These are phyloP conservation scores for Talaromyces sp. DNA, from an alignment of 2,329 filamentous ascomycete species.

Conservation along the genomic window DNA sequence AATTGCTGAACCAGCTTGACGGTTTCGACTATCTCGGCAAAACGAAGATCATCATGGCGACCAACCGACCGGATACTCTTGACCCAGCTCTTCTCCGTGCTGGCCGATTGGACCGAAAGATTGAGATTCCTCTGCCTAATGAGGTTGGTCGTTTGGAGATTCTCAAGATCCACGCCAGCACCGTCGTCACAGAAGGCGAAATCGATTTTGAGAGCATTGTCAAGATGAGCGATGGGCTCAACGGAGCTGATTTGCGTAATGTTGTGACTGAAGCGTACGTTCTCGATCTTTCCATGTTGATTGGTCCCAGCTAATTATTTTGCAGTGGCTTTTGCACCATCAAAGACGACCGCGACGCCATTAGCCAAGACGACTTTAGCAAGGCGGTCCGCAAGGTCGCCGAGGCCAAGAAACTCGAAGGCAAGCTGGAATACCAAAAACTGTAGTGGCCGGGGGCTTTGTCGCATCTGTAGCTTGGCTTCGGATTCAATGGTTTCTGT, in stretches of 20 bases:
- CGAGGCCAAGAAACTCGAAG: slow-evolving; percentile 96
- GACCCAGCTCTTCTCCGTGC: slow-evolving; percentile 86
- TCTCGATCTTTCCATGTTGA: background rate
- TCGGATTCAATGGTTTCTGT: slow-evolving; percentile 6
- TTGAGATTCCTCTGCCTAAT: slow-evolving; percentile 94
- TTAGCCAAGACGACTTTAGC: slow-evolving; percentile 99
- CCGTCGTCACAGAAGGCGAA: slow-evolving; percentile 84
- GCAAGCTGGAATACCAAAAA: slow-evolving; percentile 97
- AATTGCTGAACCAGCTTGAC: slow-evolving; percentile 95
- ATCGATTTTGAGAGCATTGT: slow-evolving; percentile 99
- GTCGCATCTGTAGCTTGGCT: background rate
- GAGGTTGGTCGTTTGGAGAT: slow-evolving; percentile 95
- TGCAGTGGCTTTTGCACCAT: slow-evolving; percentile 87
- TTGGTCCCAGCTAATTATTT: slow-evolving; percentile 14
- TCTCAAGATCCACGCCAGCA: slow-evolving; percentile 89
- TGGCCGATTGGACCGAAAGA: slow-evolving; percentile 74
- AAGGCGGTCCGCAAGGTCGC: slow-evolving; percentile 97
- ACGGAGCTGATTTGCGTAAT: slow-evolving; percentile 94
- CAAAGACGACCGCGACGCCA: slow-evolving; percentile 92
- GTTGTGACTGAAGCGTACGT: slow-evolving; percentile 97
- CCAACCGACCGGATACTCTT: slow-evolving; percentile 91
- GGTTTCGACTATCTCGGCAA: slow-evolving; percentile 99
- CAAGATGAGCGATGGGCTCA: slow-evolving; percentile 98
- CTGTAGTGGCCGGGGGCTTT: slow-evolving; percentile 48
- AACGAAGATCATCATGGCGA: slow-evolving; percentile 99